A percentile compares a stretch with the other conserved stretches of the same genome.
phyloP scores from a whole-genome alignment of 73 alveolate species.

The Paramecium sonneborni region DNA sequence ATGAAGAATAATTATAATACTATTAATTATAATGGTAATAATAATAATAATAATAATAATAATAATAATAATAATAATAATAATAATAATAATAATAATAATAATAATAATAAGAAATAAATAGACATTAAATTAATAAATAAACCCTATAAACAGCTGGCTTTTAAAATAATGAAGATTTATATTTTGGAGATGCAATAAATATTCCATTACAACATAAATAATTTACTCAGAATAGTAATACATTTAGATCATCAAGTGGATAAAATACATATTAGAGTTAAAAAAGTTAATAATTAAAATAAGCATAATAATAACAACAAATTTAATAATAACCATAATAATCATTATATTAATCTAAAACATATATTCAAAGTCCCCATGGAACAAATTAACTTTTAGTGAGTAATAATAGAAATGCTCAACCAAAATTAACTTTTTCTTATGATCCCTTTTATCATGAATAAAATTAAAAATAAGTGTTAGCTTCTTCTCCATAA shows the following conservation, averaged over 20 bases:
- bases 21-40: neutral
- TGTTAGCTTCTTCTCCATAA: neutral
- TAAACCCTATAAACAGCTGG: conserved; percentile 43
- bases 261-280: conserved; percentile 38
- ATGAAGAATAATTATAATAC: neutral
- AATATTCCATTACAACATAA: conserved; percentile 25
- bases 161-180: neutral
- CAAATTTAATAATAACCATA: neutral
- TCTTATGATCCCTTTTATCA: conserved; percentile 23
- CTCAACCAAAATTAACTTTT: conserved; percentile 20
- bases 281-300: conserved; percentile 5
- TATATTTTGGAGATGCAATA: neutral
- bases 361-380: neutral
- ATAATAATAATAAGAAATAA: neutral
- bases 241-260: conserved; percentile 45
- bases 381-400: neutral
- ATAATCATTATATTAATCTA: neutral
- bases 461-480: neutral
- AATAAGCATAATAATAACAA: neutral
- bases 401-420: neutral
- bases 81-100: neutral
- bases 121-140: conserved; percentile 3
- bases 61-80: too few species aligned
- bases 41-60: too few species aligned
- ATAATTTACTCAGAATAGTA: conserved; percentile 42